Conservation (phyloP, 768 basidiomycete genomes). For the Termitomyces sp. region DNA sequence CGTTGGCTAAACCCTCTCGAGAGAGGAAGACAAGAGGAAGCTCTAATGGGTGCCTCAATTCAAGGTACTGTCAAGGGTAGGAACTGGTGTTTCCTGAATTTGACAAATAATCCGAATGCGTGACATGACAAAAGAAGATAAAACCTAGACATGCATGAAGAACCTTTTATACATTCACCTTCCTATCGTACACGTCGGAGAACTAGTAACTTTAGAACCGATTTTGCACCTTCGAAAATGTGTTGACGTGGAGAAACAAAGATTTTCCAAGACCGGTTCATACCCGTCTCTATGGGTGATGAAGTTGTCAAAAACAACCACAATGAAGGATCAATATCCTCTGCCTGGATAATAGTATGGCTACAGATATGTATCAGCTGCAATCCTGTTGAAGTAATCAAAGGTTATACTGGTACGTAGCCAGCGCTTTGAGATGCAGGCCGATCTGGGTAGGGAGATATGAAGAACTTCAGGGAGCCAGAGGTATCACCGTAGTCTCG, state of each 20-base stretch:
- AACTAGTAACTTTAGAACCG: slow-evolving; percentile 4
- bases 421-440: slow-evolving; percentile 21
- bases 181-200: slow-evolving; percentile 14
- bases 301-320: background rate
- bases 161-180: background rate
- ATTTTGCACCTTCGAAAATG: too few species aligned
- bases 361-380: background rate
- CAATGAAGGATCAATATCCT: slow-evolving; percentile 5
- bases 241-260: too few species aligned
- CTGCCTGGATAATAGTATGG: slow-evolving; percentile 7
- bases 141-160: background rate
- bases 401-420: slow-evolving; percentile 12
- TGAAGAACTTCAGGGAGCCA: slow-evolving; percentile 46
- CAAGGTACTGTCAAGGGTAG: background rate
- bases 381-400: background rate
- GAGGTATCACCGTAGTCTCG: slow-evolving; percentile 38
- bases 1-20: background rate
- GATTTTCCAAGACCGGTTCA: background rate
- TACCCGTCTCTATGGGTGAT: background rate
- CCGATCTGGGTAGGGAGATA: slow-evolving; percentile 39
- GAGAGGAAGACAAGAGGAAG: background rate
- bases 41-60: background rate
- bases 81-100: slow-evolving; percentile 8
- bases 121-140: background rate
- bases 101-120: slow-evolving; percentile 3